Percentiles rank a stretch among this genome's conserved stretches.
phyloP scores from a whole-genome alignment of 768 basidiomycete species.

The Lactarius pseudohatsudake region DNA sequence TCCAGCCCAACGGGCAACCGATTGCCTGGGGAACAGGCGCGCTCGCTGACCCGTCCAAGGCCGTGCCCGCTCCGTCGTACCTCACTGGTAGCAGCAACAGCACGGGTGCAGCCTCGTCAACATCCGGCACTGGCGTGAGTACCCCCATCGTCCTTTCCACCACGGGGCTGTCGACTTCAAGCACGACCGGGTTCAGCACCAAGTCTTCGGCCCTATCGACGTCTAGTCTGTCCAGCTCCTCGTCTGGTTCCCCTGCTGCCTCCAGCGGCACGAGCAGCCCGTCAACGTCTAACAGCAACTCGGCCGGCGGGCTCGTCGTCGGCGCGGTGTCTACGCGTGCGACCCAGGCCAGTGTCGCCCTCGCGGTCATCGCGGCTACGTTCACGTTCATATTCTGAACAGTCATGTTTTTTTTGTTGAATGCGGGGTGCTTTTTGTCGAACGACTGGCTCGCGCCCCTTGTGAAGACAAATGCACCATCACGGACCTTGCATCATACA shows the following conservation, averaged over 20 bases:
- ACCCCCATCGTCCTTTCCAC: background rate
- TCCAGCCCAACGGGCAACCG: slow-evolving; percentile 45
- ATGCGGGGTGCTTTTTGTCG: background rate
- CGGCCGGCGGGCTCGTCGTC: slow-evolving; percentile 4
- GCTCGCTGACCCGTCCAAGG: slow-evolving; percentile 47
- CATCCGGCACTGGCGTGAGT: background rate
- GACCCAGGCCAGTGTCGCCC: slow-evolving; percentile 15
- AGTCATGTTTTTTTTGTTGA: background rate
- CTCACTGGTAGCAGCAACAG: background rate
- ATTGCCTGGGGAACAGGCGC: slow-evolving; percentile 70
- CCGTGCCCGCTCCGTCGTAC: slow-evolving; percentile 21
- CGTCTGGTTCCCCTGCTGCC: background rate
- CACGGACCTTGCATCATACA: slow-evolving; percentile 4
- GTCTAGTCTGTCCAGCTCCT: background rate
- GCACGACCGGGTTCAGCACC: background rate
- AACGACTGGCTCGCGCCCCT: background rate
- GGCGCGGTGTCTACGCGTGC: slow-evolving; percentile 15
- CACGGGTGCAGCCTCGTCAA: slow-evolving; percentile 3
- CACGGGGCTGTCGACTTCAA: background rate
- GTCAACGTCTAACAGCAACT: background rate
- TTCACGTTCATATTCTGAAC: slow-evolving; percentile 24
- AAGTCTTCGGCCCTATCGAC: background rate
- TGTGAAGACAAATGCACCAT: slow-evolving; percentile 2
- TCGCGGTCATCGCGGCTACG: slow-evolving; percentile 20
- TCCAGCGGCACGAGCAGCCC: background rate